Base-by-base conservation (phyloP, 2,329 filamentous ascomycete genomes). In the Hymenoscyphus fructigenus region DNA sequence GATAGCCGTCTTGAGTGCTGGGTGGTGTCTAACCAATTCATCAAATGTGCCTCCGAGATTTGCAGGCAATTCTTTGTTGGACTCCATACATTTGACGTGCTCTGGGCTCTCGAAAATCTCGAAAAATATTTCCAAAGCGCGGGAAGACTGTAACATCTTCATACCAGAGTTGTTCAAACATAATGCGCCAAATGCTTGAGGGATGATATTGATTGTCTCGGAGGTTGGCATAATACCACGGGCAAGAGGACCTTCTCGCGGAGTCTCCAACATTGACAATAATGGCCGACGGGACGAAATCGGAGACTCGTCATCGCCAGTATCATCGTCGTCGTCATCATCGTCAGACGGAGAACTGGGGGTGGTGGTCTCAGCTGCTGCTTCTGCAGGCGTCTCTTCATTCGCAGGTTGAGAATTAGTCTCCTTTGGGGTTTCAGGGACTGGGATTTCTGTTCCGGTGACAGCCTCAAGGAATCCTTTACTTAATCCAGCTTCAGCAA, bases 101-200 rank as follows among this genome's bases (percentile, higher is more conserved):
- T 88, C 85, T 2, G 93, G 88, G 70, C 92, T 98, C 77, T 97
- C 92, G 70, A 99, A 99, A n/a, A 98, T 92, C 75, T 97, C 92
- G 69, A 99, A 90, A 75, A 93, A 98, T 70, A 88, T 91, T 64
- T 93, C 89, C 56, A 99, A 83, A 1, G 92, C 93, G 65, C 87
- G 84, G 0, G 93, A 97, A 0, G 88, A 85, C 64, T 92, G 88
- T 72, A 99, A 96, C 75, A 97, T 84, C 72, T 91, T 90, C 82
- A 97, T 90, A 9, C 95, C 95, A 32, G 87, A 83, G 67, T 91
- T 90, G 71, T 97, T 97, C 63, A 99, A 80, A 70, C 92, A 99
- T 61, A 99, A 96, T 5, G 95, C 93, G 67, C 94, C 94, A 72
- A 99, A 90, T 2, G 94, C 93, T 65, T 89, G 87, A 0, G 95